Conservation (phyloP, 2,329 filamentous ascomycete species). For the Cadophora gregata region DNA sequence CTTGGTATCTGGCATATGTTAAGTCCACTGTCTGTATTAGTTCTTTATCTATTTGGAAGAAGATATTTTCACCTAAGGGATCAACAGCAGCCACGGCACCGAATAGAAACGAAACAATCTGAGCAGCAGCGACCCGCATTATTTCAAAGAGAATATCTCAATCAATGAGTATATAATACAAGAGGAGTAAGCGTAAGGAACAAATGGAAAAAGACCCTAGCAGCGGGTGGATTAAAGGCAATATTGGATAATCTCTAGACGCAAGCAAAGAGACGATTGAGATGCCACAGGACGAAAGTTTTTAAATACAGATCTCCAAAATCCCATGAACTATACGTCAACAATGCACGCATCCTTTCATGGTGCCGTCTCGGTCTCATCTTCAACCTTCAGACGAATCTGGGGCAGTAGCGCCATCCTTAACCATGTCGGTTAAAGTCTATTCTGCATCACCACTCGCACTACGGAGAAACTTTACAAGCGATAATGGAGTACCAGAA, state of each 20-base stretch:
- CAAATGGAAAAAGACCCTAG: not conserved
- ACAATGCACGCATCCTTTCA: slow-evolving; percentile 5
- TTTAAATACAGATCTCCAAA: not conserved
- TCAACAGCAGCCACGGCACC: not conserved
- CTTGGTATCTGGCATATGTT: slow-evolving; percentile 18
- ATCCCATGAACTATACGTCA: not conserved
- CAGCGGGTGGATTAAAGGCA: not conserved
- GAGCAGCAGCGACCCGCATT: not conserved
- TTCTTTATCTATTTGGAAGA: not conserved
- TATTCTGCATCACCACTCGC: not conserved
- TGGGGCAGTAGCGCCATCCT: slow-evolving; percentile 19
- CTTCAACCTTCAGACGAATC: slow-evolving; percentile 21
- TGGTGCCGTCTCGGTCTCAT: slow-evolving; percentile 14
- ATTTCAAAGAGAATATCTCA: not conserved
- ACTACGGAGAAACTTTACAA: not conserved
- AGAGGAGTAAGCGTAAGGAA: not conserved
- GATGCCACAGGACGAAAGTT: not conserved
- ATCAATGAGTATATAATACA: not conserved
- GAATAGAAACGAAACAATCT: not conserved
- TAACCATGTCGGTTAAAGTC: not conserved
- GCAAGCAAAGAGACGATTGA: not conserved
- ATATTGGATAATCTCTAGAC: not conserved
- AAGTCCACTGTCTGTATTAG: not conserved
- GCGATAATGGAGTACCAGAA: too few species aligned
- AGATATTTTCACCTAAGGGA: not conserved